Evolutionary conservation across 179 eudicot genomes (phyloP).

Genomic region (Patellifolia procumbens): DNA sequence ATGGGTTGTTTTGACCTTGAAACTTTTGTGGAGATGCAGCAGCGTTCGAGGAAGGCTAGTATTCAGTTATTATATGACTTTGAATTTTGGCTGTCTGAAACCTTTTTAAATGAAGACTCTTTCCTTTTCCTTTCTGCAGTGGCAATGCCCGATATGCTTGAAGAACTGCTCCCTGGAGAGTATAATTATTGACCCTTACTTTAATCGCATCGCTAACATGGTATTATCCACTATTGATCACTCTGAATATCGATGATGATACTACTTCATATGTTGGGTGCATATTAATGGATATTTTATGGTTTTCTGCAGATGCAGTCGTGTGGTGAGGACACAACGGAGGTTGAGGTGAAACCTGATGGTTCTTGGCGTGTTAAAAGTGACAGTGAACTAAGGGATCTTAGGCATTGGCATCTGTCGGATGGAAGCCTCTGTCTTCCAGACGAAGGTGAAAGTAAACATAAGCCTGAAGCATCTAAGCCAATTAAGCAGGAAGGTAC

Average conservation of each 20-base stretch:
- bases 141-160: slow-evolving; percentile 83
- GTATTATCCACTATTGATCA: slow-evolving; percentile 26
- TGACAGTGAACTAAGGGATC: slow-evolving; percentile 44
- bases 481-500: slow-evolving; percentile 67
- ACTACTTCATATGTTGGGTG: neutral
- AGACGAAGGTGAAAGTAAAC: slow-evolving; percentile 43
- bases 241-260: neutral
- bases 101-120: neutral
- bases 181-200: slow-evolving; percentile 69
- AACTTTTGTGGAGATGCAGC: slow-evolving; percentile 83
- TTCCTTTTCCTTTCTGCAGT: slow-evolving; percentile 45
- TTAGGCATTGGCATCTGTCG: slow-evolving; percentile 49
- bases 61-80: neutral
- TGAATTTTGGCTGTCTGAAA: neutral
- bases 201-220: slow-evolving; percentile 60
- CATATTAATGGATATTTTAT: slow-evolving; percentile 3
- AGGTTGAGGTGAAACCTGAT: slow-evolving; percentile 85
- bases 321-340: slow-evolving; percentile 72
- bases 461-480: slow-evolving; percentile 54
- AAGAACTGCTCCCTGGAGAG: slow-evolving; percentile 69
- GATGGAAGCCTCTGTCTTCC: slow-evolving; percentile 60
- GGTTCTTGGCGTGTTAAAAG: slow-evolving; percentile 84
- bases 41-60: slow-evolving; percentile 90
- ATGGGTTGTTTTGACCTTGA: slow-evolving; percentile 99
- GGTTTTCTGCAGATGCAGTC: slow-evolving; percentile 45